Evolutionary conservation across 2,329 filamentous ascomycete genomes (phyloP).

Genomic region (Colletotrichum ledebouriae): DNA sequence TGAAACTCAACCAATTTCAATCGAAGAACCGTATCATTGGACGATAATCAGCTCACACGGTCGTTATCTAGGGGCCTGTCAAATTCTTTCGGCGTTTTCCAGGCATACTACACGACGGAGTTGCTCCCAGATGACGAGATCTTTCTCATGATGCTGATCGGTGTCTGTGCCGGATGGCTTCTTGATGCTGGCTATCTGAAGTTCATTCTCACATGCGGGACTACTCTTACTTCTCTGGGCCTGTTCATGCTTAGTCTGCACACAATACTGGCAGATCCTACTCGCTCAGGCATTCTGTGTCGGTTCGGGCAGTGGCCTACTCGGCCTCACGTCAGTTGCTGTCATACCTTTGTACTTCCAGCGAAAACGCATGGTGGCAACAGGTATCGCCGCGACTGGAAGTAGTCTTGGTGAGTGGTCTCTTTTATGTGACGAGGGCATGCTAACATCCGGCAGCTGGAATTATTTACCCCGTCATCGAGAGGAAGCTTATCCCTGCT

Average conservation of each 20-base stretch:
- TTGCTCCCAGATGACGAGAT: too few relatives aligned
- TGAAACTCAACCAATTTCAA: neutral
- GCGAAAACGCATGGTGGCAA: constrained; percentile 47
- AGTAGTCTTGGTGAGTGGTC: constrained; percentile 47
- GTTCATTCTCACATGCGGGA: constrained; percentile 55
- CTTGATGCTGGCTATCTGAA: too few relatives aligned
- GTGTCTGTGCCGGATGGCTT: too few relatives aligned
- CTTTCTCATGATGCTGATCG: too few relatives aligned
- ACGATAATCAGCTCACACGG: too few relatives aligned
- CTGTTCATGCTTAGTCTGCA: constrained; percentile 58
- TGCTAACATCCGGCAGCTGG: constrained; percentile 20
- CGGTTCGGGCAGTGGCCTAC: constrained; percentile 58
- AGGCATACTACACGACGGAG: too few relatives aligned
- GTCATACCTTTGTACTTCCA: constrained; percentile 53
- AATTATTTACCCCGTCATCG: constrained; percentile 34
- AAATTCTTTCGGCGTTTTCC: too few relatives aligned
- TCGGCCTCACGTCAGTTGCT: constrained; percentile 55
- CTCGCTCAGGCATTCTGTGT: constrained; percentile 60
- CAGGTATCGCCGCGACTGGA: constrained; percentile 52
- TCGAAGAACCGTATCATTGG: too few relatives aligned
- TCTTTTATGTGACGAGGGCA: neutral
- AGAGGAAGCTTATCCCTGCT: constrained; percentile 26
- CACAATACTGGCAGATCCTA: constrained; percentile 59
- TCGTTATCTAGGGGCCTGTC: too few relatives aligned
- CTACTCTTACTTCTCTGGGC: constrained; percentile 60